These are phyloP conservation scores for Xylariaceae sp. DNA, from an alignment of 2,329 filamentous ascomycete genomes.

Conservation along the genomic window DNA sequence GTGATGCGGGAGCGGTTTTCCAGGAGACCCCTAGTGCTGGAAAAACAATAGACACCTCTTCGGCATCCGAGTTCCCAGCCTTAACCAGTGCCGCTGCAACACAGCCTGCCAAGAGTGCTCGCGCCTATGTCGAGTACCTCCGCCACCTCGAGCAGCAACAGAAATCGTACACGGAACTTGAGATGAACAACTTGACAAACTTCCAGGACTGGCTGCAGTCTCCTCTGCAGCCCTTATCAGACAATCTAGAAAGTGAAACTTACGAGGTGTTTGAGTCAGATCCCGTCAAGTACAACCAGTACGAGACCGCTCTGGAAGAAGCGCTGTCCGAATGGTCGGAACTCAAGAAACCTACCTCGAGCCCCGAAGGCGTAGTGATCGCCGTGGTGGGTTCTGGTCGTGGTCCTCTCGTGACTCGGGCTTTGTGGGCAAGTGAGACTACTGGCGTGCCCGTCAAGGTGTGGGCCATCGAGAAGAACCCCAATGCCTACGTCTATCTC, in stretches of 20 bases:
- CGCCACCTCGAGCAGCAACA: conserved; percentile 80
- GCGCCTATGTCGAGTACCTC: conserved; percentile 68
- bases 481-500: conserved; percentile 90
- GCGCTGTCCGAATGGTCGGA: conserved; percentile 75
- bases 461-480: conserved; percentile 97
- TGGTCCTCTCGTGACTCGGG: conserved; percentile 84
- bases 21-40: conserved; percentile 32
- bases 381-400: conserved; percentile 91
- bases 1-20: conserved; percentile 51
- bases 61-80: conserved; percentile 59
- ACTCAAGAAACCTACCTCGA: conserved; percentile 68
- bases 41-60: conserved; percentile 33
- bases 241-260: conserved; percentile 94
- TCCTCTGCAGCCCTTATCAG: conserved; percentile 86
- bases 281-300: conserved; percentile 95
- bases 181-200: conserved; percentile 47
- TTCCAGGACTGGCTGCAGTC: conserved; percentile 95
- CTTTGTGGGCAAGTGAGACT: conserved; percentile 69
- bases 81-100: conserved; percentile 58
- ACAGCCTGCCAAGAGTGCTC: conserved; percentile 38
- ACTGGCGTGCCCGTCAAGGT: conserved; percentile 75
- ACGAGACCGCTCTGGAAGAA: conserved; percentile 76
- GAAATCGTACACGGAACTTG: conserved; percentile 50
- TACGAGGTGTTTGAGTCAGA: conserved; percentile 99
- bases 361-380: conserved; percentile 69